A percentile compares a stretch with the other conserved stretches of the same genome.
Evolutionary conservation across 352 stramenopile species (phyloP).

Genomic region (Blastocystis hominis): DNA sequence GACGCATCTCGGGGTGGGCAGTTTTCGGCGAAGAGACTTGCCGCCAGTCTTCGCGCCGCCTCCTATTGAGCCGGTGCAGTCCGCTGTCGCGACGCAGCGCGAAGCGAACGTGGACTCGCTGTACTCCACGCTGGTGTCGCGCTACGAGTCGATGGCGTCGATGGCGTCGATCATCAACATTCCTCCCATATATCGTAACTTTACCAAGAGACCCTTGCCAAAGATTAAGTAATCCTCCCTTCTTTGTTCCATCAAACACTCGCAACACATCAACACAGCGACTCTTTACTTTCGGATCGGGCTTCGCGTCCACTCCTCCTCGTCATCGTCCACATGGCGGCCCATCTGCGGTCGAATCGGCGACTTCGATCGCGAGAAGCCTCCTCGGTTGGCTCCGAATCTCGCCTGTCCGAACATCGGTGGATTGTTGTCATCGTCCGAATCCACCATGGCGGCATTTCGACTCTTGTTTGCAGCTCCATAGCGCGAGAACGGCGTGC

Average conservation of each 20-base stretch:
- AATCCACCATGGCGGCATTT: constrained; percentile 6
- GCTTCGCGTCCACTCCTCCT: neutral
- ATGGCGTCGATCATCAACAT: neutral
- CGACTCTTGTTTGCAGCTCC: neutral
- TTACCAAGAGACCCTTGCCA: neutral
- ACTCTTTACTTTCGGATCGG: neutral
- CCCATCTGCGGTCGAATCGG: neutral
- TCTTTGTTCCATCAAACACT: neutral
- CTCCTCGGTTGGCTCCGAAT: neutral
- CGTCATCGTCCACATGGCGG: constrained; percentile 24
- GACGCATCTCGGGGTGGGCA: neutral
- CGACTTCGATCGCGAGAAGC: neutral
- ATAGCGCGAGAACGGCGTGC: neutral
- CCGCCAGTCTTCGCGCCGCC: neutral
- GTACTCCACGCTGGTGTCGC: neutral
- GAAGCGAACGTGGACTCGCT: neutral
- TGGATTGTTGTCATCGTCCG: neutral
- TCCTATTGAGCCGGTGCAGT: neutral
- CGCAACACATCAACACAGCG: neutral
- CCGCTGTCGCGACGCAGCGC: neutral
- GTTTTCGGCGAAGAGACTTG: neutral
- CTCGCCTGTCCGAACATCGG: neutral
- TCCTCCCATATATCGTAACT: neutral
- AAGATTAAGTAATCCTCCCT: neutral
- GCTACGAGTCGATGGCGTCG: neutral